A percentile compares a stretch with the other conserved stretches of the same genome.
Conservation (phyloP, 208 protist species). For the Angomonas ambiguus region DNA sequence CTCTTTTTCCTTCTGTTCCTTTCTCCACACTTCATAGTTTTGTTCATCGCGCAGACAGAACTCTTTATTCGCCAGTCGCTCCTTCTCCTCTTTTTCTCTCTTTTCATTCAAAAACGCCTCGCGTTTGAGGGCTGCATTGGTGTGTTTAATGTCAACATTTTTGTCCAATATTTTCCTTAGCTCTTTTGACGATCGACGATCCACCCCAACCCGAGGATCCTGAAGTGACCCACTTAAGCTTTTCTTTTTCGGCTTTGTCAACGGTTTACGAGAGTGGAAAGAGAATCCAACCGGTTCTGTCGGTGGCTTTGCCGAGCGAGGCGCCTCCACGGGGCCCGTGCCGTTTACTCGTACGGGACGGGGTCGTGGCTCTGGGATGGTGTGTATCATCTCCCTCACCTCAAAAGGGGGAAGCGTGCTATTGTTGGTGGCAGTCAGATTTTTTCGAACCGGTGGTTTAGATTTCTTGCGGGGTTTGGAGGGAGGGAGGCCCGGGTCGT, state of each 20-base stretch:
- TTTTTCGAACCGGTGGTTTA: not conserved
- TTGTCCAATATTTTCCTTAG: constrained; percentile 32
- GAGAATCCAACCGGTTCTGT: constrained; percentile 31
- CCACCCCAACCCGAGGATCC: not conserved
- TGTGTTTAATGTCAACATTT: constrained; percentile 35
- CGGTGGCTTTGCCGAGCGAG: constrained; percentile 7
- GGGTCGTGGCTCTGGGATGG: constrained; percentile 56
- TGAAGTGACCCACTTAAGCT: not conserved
- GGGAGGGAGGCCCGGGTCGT: not conserved
- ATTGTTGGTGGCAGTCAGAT: not conserved
- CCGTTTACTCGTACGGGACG: constrained; percentile 26
- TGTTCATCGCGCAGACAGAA: constrained; percentile 29
- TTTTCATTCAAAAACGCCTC: constrained; percentile 51
- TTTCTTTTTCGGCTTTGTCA: not conserved
- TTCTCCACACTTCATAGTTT: constrained; percentile 57
- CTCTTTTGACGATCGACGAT: not conserved
- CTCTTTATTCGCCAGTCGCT: constrained; percentile 42
- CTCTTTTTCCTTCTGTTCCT: constrained; percentile 30
- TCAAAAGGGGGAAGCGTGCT: constrained; percentile 44
- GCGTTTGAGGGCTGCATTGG: constrained; percentile 45
- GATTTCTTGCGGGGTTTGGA: not conserved
- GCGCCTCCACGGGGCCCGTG: not conserved
- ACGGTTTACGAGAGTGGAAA: constrained; percentile 20
- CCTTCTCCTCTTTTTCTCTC: constrained; percentile 28
- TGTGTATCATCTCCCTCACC: constrained; percentile 70